phyloP scores from a whole-genome alignment of 768 basidiomycete species.

The Cubamyces lactineus region DNA sequence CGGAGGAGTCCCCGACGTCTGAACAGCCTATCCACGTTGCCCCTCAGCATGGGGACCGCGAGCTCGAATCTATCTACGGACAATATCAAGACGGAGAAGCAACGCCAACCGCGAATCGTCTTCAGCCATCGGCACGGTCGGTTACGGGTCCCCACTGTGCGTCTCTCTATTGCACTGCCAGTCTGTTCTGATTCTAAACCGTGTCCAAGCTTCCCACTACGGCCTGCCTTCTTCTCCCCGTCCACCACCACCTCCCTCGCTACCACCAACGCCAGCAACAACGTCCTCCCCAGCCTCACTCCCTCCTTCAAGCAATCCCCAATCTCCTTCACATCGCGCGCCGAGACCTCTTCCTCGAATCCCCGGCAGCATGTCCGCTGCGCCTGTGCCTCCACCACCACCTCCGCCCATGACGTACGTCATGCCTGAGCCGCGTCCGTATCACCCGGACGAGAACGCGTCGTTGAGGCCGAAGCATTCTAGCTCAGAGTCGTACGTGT shows the following conservation, averaged over 20 bases:
- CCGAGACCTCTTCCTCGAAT: constrained; percentile 34
- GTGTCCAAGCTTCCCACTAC: constrained; percentile 14
- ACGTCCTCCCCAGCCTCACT: background rate
- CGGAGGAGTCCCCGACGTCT: constrained; percentile 48
- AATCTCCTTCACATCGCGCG: constrained; percentile 29
- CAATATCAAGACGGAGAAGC: constrained; percentile 33
- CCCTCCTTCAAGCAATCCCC: constrained; percentile 18
- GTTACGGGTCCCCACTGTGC: constrained; percentile 18
- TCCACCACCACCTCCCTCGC: constrained; percentile 25
- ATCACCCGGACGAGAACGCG: constrained; percentile 16
- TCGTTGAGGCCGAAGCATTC: constrained; percentile 19
- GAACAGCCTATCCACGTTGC: constrained; percentile 26
- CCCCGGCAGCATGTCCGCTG: constrained; percentile 24
- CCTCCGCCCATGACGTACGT: constrained; percentile 21
- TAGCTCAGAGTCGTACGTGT: constrained; percentile 31
- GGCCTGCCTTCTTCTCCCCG: constrained; percentile 30
- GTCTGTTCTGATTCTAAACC: constrained; percentile 19
- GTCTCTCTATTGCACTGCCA: constrained; percentile 25
- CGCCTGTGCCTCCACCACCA: constrained; percentile 28
- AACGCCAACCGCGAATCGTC: constrained; percentile 24
- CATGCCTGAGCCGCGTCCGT: constrained; percentile 28
- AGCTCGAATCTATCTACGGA: constrained; percentile 29
- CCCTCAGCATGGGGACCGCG: constrained; percentile 25
- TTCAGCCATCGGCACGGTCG: constrained; percentile 25
- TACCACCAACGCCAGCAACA: constrained; percentile 22